Percentiles rank a stretch among this genome's conserved stretches.
phyloP scores from a whole-genome alignment of 176 grass and related monocot species.

The Cenchrus fungigraminus region DNA sequence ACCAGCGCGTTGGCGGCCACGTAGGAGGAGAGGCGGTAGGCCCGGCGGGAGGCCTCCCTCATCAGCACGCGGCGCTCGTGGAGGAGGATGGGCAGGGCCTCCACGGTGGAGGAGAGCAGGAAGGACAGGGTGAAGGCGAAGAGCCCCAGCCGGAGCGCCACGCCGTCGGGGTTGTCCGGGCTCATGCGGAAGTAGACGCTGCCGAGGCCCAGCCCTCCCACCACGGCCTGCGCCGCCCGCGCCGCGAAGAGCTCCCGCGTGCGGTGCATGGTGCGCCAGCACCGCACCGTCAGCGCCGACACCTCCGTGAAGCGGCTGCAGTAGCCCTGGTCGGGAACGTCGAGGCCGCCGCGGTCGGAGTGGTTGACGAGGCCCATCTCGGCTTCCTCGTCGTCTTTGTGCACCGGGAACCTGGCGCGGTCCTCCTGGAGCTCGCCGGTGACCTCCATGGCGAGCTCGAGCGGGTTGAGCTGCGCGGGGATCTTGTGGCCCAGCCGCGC shows the following conservation, averaged over 20 bases:
- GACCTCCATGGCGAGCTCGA: constrained; percentile 91
- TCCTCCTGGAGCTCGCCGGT: constrained; percentile 49
- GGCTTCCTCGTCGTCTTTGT: neutral
- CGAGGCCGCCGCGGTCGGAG: neutral
- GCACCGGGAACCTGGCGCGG: neutral
- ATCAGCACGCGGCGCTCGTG: constrained; percentile 90
- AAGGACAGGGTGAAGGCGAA: constrained; percentile 97
- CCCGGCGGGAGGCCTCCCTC: constrained; percentile 70
- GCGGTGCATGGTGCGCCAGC: constrained; percentile 88
- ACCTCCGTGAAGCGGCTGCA: constrained; percentile 64
- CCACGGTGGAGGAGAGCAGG: constrained; percentile 93
- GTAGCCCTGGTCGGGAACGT: constrained; percentile 41
- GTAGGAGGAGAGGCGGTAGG: constrained; percentile 88
- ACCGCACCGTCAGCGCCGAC: constrained; percentile 54
- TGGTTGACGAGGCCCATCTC: neutral
- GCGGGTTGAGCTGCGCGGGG: constrained; percentile 69
- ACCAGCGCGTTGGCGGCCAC: constrained; percentile 70
- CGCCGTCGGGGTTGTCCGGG: constrained; percentile 50
- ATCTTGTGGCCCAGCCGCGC: constrained; percentile 61
- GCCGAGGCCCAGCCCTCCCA: constrained; percentile 74
- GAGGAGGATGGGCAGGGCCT: constrained; percentile 79
- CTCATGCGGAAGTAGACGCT: constrained; percentile 73
- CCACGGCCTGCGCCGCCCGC: constrained; percentile 74
- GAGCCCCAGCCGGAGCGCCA: constrained; percentile 74
- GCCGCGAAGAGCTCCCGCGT: constrained; percentile 86